Conservation (phyloP, 192 early-diverging fungal genomes). For the Diversispora epigaea region DNA sequence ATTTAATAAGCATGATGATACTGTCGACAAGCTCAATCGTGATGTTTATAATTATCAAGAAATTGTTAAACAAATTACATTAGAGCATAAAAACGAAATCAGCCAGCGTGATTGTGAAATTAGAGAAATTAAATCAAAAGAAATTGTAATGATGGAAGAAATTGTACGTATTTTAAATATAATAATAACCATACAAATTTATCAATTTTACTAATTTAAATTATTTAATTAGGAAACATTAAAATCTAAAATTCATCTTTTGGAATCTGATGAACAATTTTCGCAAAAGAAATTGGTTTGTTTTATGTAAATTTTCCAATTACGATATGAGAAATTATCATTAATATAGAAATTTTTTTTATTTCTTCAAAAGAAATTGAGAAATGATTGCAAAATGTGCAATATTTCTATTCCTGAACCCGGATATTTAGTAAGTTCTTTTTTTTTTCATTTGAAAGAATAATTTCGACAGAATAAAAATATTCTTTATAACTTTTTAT, state of each 20-base stretch:
- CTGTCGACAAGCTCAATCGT: slow-evolving; percentile 5
- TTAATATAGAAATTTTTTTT: neutral
- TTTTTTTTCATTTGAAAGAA: no score
- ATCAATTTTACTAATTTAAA: neutral
- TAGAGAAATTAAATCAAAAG: slow-evolving; percentile 11
- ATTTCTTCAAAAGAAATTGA: neutral
- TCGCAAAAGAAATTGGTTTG: neutral
- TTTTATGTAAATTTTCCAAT: neutral
- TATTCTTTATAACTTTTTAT: no score
- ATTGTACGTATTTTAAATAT: slow-evolving; percentile 18
- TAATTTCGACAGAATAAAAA: no score
- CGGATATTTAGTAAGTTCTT: no score
- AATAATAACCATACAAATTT: neutral
- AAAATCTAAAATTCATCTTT: neutral
- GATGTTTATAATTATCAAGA: slow-evolving; percentile 22
- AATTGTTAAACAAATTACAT: neutral
- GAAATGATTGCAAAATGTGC: neutral
- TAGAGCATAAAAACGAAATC: slow-evolving; percentile 29
- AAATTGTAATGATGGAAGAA: slow-evolving; percentile 12
- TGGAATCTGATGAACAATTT: no score
- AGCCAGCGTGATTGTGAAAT: slow-evolving; percentile 23
- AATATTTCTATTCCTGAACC: neutral
- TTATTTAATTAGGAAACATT: neutral
- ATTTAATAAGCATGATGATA: neutral
- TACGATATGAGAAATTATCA: neutral